Evolutionary conservation across 2,329 filamentous ascomycete species (phyloP), one percentile per base, ranked within the genome.

Genomic region (Botryotinia narcissicola): DNA sequence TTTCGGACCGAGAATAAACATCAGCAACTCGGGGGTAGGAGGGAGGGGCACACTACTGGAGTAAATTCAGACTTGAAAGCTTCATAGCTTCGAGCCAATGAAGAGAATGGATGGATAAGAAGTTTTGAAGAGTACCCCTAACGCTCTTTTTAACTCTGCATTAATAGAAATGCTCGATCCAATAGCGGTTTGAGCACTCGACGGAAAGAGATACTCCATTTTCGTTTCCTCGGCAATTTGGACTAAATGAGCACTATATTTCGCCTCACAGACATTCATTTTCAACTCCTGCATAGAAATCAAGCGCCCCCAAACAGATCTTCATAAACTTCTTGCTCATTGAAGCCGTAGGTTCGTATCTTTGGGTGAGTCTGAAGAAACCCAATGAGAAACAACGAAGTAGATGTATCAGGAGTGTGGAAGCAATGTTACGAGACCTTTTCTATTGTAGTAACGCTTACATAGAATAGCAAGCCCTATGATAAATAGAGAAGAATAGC

Each of bases 11-110:
- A 22, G 20, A 48, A 22, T 8, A 10, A 22, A 22, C 3, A 10
- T 48, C 8, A 20, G 1, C 8, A 22, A 20, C 22, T 22, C 8
- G 5, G 20, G 5, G 20, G 20, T 46, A 8, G 44, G 22, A 48
- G 8, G 10, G 20, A 3, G 20, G 4, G 22, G 20, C 8, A 48
- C 7, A 4, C 3, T 10, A 48, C 44, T 22, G 3, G 20, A 48
- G 10, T 48, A 10, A 1, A 22, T 22, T 0, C 3, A 48, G 20
- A 3, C 20, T 10, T 22, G 3, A 48, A 48, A 8, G 22, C 3
- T 48, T 60, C 29, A 48, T 25, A 37, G 78, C 80, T 73, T 82
- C 80, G 25, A 83, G 77, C 81, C 80, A 83, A 72, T 83, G 78
- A 1, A 83, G 78, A 67, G 72, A 75, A 75, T 82, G 79, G 51